phyloP scores from a whole-genome alignment of 805 yeast species.

The Wickerhamiella nectarea region DNA sequence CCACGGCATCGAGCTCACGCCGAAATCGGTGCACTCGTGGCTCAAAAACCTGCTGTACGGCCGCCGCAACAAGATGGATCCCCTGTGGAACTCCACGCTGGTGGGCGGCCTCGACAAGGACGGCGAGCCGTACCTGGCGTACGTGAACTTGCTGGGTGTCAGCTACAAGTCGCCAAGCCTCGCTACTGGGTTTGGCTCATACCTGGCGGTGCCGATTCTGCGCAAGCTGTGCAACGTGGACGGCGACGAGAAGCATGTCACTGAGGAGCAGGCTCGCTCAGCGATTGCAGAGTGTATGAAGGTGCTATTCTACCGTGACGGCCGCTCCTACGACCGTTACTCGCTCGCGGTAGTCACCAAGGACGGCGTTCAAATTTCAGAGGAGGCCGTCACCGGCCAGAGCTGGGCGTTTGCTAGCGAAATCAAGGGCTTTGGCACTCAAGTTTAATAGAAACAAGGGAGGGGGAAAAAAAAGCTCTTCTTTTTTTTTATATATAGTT shows the following conservation, averaged over 20 bases:
- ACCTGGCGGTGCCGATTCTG: slow-evolving; percentile 82
- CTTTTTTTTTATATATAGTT: too few species aligned
- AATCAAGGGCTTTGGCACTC: slow-evolving; percentile 83
- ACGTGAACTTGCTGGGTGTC: slow-evolving; percentile 85
- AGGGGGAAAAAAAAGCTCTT: too few species aligned
- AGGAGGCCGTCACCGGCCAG: slow-evolving; percentile 14
- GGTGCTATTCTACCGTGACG: slow-evolving; percentile 90
- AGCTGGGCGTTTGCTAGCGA: slow-evolving; percentile 58
- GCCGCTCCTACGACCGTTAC: slow-evolving; percentile 80
- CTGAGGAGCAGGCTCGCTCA: slow-evolving; percentile 60
- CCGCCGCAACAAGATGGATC: slow-evolving; percentile 87
- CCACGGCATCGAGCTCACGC: slow-evolving; percentile 53
- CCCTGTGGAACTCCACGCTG: slow-evolving; percentile 85
- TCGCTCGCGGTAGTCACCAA: slow-evolving; percentile 63
- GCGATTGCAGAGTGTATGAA: slow-evolving; percentile 82
- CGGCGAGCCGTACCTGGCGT: slow-evolving; percentile 59
- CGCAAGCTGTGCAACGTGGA: slow-evolving; percentile 74
- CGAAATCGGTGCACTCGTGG: slow-evolving; percentile 82
- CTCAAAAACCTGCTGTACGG: slow-evolving; percentile 70
- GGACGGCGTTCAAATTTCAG: slow-evolving; percentile 39
- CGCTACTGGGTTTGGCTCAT: slow-evolving; percentile 95
- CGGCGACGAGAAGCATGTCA: slow-evolving; percentile 53
- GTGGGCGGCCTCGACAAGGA: slow-evolving; percentile 80
- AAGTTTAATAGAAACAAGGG: slow-evolving; percentile 18
- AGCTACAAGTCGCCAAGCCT: slow-evolving; percentile 75